Evolutionary conservation across 2,329 filamentous ascomycete species (phyloP).

Genomic region (Fusarium mundagurra): DNA sequence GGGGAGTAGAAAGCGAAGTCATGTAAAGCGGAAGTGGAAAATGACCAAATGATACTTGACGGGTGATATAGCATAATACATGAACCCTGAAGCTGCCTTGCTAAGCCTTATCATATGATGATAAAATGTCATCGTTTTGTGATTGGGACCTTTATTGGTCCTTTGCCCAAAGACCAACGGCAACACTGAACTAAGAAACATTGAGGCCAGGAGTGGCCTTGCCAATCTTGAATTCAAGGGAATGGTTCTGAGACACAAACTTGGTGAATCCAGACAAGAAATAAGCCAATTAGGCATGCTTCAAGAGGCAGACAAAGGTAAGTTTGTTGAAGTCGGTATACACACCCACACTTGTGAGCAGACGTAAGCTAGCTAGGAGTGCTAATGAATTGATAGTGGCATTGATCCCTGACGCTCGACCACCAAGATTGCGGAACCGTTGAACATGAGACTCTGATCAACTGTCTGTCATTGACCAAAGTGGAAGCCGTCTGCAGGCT

Average conservation of each 20-base stretch:
- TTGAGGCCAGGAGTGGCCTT: not conserved
- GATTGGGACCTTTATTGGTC: not conserved
- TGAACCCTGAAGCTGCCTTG: not conserved
- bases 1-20: constrained; percentile 10
- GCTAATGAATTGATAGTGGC: constrained; percentile 8
- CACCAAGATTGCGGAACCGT: constrained; percentile 20
- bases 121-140: not conserved
- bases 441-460: constrained; percentile 12
- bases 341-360: not conserved
- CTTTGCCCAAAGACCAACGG: not conserved
- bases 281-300: constrained; percentile 4
- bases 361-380: not conserved
- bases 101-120: constrained; percentile 2
- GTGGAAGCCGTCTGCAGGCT: constrained; percentile 28
- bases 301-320: not conserved
- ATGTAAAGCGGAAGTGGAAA: not conserved
- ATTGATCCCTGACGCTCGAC: constrained; percentile 5
- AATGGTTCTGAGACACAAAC: not conserved
- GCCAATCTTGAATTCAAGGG: not conserved
- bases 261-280: not conserved
- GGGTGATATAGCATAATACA: not conserved
- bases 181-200: not conserved
- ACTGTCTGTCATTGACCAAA: not conserved
- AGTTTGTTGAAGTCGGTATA: not conserved
- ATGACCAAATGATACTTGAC: not conserved